Conservation (phyloP, 805 yeast species). For the Saccharomyces paradoxus region DNA sequence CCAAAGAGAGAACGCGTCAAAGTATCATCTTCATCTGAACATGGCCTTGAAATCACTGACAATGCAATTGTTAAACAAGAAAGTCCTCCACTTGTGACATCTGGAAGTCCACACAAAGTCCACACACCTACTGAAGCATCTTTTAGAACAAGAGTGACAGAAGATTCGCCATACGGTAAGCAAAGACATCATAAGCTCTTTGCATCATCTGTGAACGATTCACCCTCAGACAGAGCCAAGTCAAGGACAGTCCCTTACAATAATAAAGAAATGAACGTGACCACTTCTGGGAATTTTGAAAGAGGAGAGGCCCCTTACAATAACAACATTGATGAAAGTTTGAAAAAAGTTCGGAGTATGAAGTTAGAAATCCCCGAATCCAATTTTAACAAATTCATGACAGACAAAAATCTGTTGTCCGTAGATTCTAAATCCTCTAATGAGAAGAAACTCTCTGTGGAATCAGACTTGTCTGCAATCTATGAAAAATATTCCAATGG, state of each 20-base stretch:
- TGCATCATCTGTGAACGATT: neutral
- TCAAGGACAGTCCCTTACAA: neutral
- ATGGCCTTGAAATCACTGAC: neutral
- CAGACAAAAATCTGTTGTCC: neutral
- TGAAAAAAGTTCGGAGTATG: neutral
- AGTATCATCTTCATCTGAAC: neutral
- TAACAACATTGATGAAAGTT: neutral
- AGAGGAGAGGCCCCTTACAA: neutral
- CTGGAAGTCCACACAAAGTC: neutral
- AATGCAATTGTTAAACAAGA: neutral
- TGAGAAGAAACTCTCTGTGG: neutral
- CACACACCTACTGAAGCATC: neutral
- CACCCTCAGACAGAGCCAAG: neutral
- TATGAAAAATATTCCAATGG: slow-evolving; percentile 10
- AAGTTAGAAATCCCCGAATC: slow-evolving; percentile 7
- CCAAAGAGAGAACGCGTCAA: slow-evolving; percentile 3
- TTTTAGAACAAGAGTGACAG: neutral
- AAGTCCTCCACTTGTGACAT: neutral
- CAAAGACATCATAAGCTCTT: neutral
- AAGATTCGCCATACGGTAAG: neutral
- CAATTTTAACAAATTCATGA: slow-evolving; percentile 5
- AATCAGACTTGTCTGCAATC: slow-evolving; percentile 9
- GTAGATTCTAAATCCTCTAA: neutral
- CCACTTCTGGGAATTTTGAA: neutral
- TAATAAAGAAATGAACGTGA: neutral